Percentiles rank a stretch among this genome's conserved stretches.
Conservation (phyloP, 148 eudicot genomes). For the Rhododendron ovatum region DNA sequence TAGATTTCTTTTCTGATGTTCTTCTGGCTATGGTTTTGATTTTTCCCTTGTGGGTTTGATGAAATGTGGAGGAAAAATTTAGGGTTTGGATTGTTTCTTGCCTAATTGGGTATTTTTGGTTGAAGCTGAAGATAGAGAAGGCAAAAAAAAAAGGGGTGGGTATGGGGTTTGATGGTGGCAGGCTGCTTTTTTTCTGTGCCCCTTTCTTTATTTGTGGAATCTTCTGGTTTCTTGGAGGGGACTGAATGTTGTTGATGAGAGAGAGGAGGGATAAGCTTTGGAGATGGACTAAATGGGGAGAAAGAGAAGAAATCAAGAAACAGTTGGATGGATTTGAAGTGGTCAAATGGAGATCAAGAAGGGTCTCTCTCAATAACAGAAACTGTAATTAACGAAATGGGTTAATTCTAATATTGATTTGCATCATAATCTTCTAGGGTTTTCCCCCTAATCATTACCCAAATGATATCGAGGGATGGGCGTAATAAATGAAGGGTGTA, state of each 20-base stretch:
- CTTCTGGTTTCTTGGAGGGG: conserved; percentile 36
- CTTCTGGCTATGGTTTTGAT: too few relatives aligned
- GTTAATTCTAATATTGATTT: not conserved
- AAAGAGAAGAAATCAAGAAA: not conserved
- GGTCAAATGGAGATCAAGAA: conserved; percentile 1
- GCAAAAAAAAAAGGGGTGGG: not conserved
- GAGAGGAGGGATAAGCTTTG: not conserved
- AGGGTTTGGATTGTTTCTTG: conserved; percentile 6
- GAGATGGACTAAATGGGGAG: not conserved
- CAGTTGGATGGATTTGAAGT: not conserved
- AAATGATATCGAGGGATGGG: not conserved
- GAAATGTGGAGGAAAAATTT: not conserved
- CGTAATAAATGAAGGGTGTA: not conserved
- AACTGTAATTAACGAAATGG: conserved; percentile 5
- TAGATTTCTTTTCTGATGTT: not conserved
- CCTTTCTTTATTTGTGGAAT: conserved; percentile 22
- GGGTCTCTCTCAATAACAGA: not conserved
- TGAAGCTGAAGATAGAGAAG: not conserved
- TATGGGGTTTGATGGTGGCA: not conserved
- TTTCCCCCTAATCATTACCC: conserved; percentile 1
- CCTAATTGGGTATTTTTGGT: not conserved
- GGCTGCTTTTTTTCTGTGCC: not conserved
- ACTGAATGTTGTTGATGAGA: not conserved
- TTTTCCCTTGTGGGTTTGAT: not conserved
- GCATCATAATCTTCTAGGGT: not conserved